A percentile compares a stretch with the other conserved stretches of the same genome.
Evolutionary conservation across 768 basidiomycete genomes (phyloP).

Genomic region (Calocera viscosa): DNA sequence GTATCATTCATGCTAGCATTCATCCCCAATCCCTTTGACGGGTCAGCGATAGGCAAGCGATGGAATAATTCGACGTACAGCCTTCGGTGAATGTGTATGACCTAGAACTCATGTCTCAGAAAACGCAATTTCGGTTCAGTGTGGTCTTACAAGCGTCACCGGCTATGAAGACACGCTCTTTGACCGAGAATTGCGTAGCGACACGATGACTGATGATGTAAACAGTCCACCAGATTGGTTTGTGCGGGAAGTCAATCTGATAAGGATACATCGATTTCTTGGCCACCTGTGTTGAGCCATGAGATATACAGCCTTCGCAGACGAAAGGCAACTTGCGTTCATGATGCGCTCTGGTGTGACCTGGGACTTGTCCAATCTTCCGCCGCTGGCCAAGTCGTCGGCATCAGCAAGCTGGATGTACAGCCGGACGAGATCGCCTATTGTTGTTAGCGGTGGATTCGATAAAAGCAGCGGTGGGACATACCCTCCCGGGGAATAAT

Average conservation of each 20-base stretch:
- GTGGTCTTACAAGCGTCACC: conserved; percentile 13
- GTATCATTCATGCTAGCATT: conserved; percentile 16
- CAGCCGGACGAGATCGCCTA: conserved; percentile 39
- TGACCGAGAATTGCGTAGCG: conserved; percentile 11
- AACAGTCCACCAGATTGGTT: conserved; percentile 16
- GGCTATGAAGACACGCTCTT: conserved; percentile 14
- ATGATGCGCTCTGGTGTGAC: conserved; percentile 42
- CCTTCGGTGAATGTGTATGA: conserved; percentile 17
- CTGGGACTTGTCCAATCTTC: conserved; percentile 42
- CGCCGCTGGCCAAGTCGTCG: conserved; percentile 35
- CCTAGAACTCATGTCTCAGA: background rate
- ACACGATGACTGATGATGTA: conserved; percentile 17
- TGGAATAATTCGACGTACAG: background rate
- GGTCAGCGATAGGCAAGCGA: background rate
- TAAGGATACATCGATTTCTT: conserved; percentile 23
- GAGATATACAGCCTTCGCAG: background rate
- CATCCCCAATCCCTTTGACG: conserved; percentile 12
- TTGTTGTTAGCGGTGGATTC: background rate
- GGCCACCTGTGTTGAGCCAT: conserved; percentile 10
- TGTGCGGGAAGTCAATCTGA: conserved; percentile 19
- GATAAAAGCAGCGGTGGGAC: background rate
- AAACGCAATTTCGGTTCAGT: no score
- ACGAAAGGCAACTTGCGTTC: conserved; percentile 29
- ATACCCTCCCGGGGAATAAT: conserved; percentile 45
- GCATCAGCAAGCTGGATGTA: conserved; percentile 54